Base-by-base conservation (phyloP, 495 filamentous ascomycete genomes). In the Daldinia vernicosa region DNA sequence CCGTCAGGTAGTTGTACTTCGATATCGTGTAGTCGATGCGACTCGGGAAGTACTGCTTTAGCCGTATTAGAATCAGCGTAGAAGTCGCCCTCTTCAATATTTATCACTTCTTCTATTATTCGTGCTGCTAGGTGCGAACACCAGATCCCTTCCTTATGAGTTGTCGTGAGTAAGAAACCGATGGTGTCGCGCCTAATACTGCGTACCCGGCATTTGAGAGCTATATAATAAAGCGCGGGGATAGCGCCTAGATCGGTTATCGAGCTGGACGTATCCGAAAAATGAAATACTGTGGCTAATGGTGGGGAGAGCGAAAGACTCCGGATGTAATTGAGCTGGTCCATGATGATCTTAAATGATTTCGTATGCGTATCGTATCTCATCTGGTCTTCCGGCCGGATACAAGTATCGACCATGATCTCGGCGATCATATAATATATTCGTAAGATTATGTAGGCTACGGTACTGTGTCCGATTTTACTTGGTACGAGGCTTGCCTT, bases 121-220 rank as follows among this genome's bases (percentile, higher is more conserved):
- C 58, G 19, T 0, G 74, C 71, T 27, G 69, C 75, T 22, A 78
- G 22, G 7, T 24, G 53, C 4, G 59, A 47, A 50, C 77, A 70
- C 85, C 86, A 90, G 1, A 86, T 77, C 0, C 84, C 87, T 72
- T 89, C 88, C 30, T 83, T 79, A 69, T 88, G 85, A 5, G 76
- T 68, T 6, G 74, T 63, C 0, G 60, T 50, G 22, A 66, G 57
- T 14, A 90, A 67, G 9, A 85, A 66, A 14, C 57, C 28, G 15
- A 88, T 72, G 0, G 86, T 86, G 6, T 82, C 75, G 4, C 74
- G 70, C 43, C 87, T 73, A 30, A 88, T 75, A 1, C 67, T 70
- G 17, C 71, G 79, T n/a, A 83, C 78, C n/a, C 86, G 86, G 60
- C 87, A 90, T 66, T 88, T 87, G n/a, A 86, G 61, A 1, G 84